Percentiles rank a stretch among this genome's conserved stretches.
These are phyloP conservation scores for sweet orange (Citrus sinensis) DNA, from an alignment of 345 rosid genomes.

Conservation along the genomic window DVS_A1.0 CM039169.1:22921501-22922000, in stretches of 20 bases:
- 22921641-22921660: slow-evolving; percentile 18
- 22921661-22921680: not conserved
- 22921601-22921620: slow-evolving; percentile 18
- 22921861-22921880: not conserved
- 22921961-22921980: not conserved
- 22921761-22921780: not conserved
- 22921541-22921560: slow-evolving; percentile 3
- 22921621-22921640: slow-evolving; percentile 33
- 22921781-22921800: not conserved
- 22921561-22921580: slow-evolving; percentile 22
- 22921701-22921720: not conserved
- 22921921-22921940: not conserved
- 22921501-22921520: slow-evolving; percentile 1
- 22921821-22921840: not conserved
- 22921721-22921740: not conserved
- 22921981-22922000: not conserved
- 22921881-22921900: not conserved
- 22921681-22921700: not conserved
- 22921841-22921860: not conserved
- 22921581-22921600: slow-evolving; percentile 24
- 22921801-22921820: not conserved
- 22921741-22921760: not conserved
- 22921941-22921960: not conserved
- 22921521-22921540: slow-evolving; percentile 12
- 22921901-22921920: not conserved